Evolutionary conservation across 371 early-diverging fungal genomes (phyloP), one percentile per base, ranked within the genome.

Genomic region (Mucor indicus): DNA sequence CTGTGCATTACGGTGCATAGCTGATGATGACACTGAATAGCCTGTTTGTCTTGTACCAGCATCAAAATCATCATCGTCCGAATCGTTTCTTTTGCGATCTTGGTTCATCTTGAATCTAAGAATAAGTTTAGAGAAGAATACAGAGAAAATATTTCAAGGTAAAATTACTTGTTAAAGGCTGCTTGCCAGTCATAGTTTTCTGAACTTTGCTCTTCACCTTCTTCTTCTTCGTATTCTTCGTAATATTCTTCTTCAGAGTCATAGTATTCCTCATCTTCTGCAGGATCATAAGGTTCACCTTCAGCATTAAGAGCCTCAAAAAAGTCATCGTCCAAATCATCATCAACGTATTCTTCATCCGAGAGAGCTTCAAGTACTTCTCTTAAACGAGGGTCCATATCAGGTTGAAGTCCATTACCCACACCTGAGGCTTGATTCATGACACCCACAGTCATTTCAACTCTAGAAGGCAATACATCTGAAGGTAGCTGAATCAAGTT

Each of bases 331-430:
- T 84, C 89, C 11, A 86, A 44, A 4, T 80, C 88, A 12, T 85
- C 81, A 21, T 90, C 89, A 16, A 87, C 79, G 50, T 81, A 90
- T 16, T 81, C 92, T 9, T 93, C 95, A 58, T 95, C 95, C 17
- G 93, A 92, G 52, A 97, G 69, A 3, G 95, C 96, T 54, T 92
- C 91, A 39, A 97, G 56, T 0, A 84, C 86, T 71, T 95, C 93
- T 49, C 94, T 85, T 46, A 95, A 62, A 41, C 85, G 72, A 37
- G 79, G 80, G 55, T 88, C 85, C 87, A 90, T 87, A 39, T 82
- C 82, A 2, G 88, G 89, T 49, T 87, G 87, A 38, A 85, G 58
- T n/a, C 89, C 89, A 21, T 66, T 65, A 38, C 77, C 70, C 7
- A 73, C 57, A 32, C 77, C 67, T 0, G 68, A 60, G 20, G 53